Evolutionary conservation across 139 green algal genomes (phyloP).

Genomic region (Haematococcus lacustris): DNA sequence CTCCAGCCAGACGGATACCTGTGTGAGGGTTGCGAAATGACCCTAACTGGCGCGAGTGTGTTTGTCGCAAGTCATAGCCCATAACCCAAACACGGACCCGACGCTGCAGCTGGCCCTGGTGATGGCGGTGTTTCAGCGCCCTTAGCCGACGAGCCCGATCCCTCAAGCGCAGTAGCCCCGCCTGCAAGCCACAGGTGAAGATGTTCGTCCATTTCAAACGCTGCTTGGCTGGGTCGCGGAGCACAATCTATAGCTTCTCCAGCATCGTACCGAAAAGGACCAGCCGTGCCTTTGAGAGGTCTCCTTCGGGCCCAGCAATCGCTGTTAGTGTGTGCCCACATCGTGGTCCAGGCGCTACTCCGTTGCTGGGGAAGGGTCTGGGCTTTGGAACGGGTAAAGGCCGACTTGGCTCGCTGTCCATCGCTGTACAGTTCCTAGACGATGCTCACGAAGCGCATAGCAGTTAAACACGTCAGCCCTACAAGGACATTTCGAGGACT

Average conservation of each 20-base stretch:
- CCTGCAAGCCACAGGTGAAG: conserved; percentile 34
- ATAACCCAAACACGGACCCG: conserved; percentile 7
- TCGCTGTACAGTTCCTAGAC: too few species aligned
- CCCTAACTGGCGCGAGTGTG: neutral
- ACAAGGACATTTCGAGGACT: too few species aligned
- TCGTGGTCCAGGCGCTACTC: conserved; percentile 53
- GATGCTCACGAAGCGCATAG: too few species aligned
- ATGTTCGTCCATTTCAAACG: neutral
- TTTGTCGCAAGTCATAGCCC: neutral
- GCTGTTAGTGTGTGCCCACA: conserved; percentile 92
- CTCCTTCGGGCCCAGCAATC: conserved; percentile 62
- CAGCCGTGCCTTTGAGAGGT: conserved; percentile 64
- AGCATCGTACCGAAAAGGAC: conserved; percentile 75
- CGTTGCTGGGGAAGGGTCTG: conserved; percentile 42
- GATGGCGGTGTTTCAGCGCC: conserved; percentile 14
- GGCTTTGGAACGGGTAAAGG: conserved; percentile 26
- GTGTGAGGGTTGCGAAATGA: conserved; percentile 5
- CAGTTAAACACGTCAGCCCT: too few species aligned
- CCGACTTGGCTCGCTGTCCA: neutral
- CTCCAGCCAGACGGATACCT: conserved; percentile 83
- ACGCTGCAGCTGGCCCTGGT: conserved; percentile 23
- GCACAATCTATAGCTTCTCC: neutral
- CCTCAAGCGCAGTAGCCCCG: conserved; percentile 87
- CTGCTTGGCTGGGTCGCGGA: neutral
- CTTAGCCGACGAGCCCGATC: conserved; percentile 48